Percentiles rank a stretch among this genome's conserved stretches.
These are phyloP conservation scores for Trichoderma cornu-damae DNA, from an alignment of 2,329 filamentous ascomycete genomes.

Conservation along the genomic window DNA sequence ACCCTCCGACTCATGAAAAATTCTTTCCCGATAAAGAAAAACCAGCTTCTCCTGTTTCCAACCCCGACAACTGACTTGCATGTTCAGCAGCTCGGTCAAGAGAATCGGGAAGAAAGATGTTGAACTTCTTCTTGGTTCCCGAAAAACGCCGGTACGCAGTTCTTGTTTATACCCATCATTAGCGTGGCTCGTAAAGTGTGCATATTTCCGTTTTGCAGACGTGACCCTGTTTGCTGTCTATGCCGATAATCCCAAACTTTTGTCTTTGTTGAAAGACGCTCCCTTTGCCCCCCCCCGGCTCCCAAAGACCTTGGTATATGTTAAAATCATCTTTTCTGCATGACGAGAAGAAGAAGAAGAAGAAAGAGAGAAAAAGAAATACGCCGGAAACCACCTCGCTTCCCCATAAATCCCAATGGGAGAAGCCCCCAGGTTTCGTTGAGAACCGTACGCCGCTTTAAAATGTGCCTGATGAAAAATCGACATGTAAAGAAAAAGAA, in stretches of 20 bases:
- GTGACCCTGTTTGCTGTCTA: conserved; percentile 35
- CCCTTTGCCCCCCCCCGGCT: conserved; percentile 23
- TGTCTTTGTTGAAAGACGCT: conserved; percentile 48
- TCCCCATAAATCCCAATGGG: conserved; percentile 32
- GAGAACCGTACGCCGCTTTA: conserved; percentile 43
- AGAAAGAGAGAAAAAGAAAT: conserved; percentile 27
- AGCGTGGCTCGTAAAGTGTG: conserved; percentile 39
- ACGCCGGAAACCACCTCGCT: conserved; percentile 34
- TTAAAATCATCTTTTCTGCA: conserved; percentile 20
- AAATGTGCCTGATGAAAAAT: conserved; percentile 35
- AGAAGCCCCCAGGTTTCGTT: conserved; percentile 40
- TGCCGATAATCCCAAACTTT: conserved; percentile 34
- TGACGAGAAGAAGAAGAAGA: conserved; percentile 15
- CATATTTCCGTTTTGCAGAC: conserved; percentile 32
- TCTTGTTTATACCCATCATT: conserved; percentile 31
- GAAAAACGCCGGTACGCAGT: conserved; percentile 37
- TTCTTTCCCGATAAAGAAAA: background rate
- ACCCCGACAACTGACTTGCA: conserved; percentile 31
- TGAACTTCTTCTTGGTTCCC: conserved; percentile 45
- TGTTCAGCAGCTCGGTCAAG: conserved; percentile 35
- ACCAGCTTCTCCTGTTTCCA: conserved; percentile 19
- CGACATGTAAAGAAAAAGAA: conserved; percentile 34
- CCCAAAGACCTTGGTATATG: conserved; percentile 31
- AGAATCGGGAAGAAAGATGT: conserved; percentile 44
- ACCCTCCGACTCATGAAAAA: conserved; percentile 1